Base-by-base conservation (phyloP, 176 grass and related monocot species). In the Metroxylon sagu region DNA sequence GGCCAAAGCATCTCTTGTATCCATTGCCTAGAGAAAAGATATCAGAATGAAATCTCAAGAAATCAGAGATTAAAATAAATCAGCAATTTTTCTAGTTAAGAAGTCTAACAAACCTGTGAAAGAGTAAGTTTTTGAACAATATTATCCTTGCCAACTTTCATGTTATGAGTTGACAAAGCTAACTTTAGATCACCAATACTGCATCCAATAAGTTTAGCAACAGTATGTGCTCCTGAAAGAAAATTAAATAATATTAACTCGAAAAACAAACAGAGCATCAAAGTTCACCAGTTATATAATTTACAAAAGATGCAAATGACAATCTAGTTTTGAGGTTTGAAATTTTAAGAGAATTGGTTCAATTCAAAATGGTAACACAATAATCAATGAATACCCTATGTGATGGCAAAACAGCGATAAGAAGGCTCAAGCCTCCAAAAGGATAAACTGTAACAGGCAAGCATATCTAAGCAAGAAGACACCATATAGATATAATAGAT, bases 51-150 rank as follows among this genome's bases (percentile, higher is more conserved):
- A 26, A 60, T 15, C 50, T 18, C 56, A 54, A 62, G 59, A 15
- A 29, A 43, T 49, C 56, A 19, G 19, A 66, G 6, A 66, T 56
- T 65, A 57, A 81, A 59, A 23, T 26, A 29, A n/a, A 69, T 28
- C 52, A 51, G 6, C 28, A 48, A 64, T 62, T 53, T 29, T 30
- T 73, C 59, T 26, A 65, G 43, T 69, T 60, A 18, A 74, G 57
- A 67, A 75, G 71, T 17, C 58, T 29, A 52, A 77, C 70, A 69
- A 70, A 98, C 93, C 87, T 98, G 93, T 72, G 82, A 70, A 85
- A 98, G 84, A 25, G 87, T 98, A 75, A 98, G 87, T 54, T 92
- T 98, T 70, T 98, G 93, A 59, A 98, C 81, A 78, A 98, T 98
- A 54, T 85, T 92, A 71, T 98, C 93, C 68, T 83, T 88, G 68